phyloP scores from a whole-genome alignment of 106 monocot species.

The Dendrobium catenatum region DNA sequence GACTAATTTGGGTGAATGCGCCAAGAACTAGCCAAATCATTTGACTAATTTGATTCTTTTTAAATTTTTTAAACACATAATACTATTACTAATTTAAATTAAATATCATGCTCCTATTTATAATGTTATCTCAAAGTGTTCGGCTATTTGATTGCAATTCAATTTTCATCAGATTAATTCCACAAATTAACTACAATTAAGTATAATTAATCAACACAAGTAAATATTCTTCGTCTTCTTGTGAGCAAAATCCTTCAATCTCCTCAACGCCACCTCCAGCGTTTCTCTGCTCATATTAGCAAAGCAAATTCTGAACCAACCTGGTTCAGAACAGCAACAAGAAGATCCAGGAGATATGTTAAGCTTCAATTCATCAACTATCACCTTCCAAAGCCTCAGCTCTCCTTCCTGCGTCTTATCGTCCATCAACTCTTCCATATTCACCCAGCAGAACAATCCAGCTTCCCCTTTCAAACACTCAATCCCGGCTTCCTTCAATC shows the following conservation, averaged over 20 bases:
- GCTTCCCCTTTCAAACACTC: slow-evolving; percentile 64
- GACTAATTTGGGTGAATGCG: too few species aligned
- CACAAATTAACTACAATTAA: too few species aligned
- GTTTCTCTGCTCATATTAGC: slow-evolving; percentile 73
- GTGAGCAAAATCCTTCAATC: slow-evolving; percentile 37
- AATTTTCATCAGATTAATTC: too few species aligned
- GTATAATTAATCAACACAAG: too few species aligned
- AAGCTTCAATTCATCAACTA: slow-evolving; percentile 50
- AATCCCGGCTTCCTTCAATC: slow-evolving; percentile 43
- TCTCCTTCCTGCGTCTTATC: slow-evolving; percentile 45
- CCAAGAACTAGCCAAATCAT: too few species aligned
- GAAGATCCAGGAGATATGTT: slow-evolving; percentile 75
- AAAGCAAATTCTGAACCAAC: slow-evolving; percentile 88
- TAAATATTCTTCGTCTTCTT: slow-evolving; percentile 7
- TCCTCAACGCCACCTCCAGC: slow-evolving; percentile 44
- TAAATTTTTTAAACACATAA: too few species aligned
- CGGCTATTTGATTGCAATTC: too few species aligned
- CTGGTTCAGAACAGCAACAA: slow-evolving; percentile 64
- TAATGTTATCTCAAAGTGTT: too few species aligned
- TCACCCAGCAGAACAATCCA: slow-evolving; percentile 82
- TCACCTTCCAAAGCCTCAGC: slow-evolving; percentile 41
- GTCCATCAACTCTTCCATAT: slow-evolving; percentile 40
- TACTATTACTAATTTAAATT: too few species aligned
- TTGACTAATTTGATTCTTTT: too few species aligned
- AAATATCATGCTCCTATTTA: too few species aligned